Conservation (phyloP, 208 protist species). For the Wallacemonas sp. region DNA sequence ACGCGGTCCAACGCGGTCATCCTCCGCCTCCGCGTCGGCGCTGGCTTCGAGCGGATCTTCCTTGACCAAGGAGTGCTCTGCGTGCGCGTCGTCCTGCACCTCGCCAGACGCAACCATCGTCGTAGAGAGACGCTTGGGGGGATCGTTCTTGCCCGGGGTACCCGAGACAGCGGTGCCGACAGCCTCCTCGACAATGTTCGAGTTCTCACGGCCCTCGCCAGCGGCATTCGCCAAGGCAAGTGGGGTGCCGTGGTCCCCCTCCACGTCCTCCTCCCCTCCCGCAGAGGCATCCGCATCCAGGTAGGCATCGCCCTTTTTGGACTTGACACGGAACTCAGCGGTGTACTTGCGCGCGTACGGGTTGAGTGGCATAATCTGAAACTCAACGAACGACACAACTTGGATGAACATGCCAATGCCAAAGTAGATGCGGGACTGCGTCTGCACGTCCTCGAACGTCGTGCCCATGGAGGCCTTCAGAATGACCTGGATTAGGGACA, state of each 20-base stretch:
- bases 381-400: slow-evolving; percentile 37
- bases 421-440: slow-evolving; percentile 77
- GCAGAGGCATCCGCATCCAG: background rate
- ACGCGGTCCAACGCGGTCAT: slow-evolving; percentile 27
- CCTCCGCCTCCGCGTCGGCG: slow-evolving; percentile 4
- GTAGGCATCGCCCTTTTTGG: background rate
- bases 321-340: slow-evolving; percentile 55
- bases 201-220: background rate
- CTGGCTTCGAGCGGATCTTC: background rate
- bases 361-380: slow-evolving; percentile 52
- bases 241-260: background rate
- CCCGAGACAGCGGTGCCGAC: background rate
- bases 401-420: slow-evolving; percentile 63
- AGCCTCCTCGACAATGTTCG: background rate
- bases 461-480: slow-evolving; percentile 68
- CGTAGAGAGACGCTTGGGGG: background rate
- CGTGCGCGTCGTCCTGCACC: slow-evolving; percentile 8
- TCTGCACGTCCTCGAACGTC: slow-evolving; percentile 46
- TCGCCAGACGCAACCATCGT: background rate
- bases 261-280: background rate
- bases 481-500: slow-evolving; percentile 70
- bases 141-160: background rate
- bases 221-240: too few relatives aligned
- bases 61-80: background rate
- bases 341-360: slow-evolving; percentile 69